Base-by-base conservation (phyloP, 352 stramenopile genomes). In the Globisporangium viniferum region DNA sequence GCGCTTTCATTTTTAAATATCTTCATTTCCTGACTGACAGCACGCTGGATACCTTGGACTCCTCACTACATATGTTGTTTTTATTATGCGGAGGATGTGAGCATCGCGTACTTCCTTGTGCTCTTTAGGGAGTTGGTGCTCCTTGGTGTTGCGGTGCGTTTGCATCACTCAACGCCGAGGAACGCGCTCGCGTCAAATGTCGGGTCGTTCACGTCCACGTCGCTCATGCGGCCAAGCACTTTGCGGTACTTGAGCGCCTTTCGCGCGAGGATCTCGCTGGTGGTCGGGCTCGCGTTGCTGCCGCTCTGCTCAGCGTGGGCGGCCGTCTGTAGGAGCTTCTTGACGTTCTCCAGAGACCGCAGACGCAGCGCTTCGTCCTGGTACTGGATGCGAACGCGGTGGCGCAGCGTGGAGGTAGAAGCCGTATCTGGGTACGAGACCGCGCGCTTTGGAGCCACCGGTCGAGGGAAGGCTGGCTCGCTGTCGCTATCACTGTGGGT, bases 361-460 rank as follows among this genome's bases (percentile, higher is more conserved):
- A 74, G 68, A n/a, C 76, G 78, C 41, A 78, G 73, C 24, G 70
- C 74, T 54, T 86, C 78, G 63, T 86, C 78, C 14, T 69, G 68
- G 57, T 83, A 84, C 66, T 64, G 75, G 20, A 83, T 72, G 3
- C 73, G 73, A 2, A 66, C 9, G 44, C 60, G 60, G 27, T 49
- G 18, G 29, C 15, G n/a, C 22, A 24, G 49, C 22, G 15, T 8
- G n/a, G n/a, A n/a, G n/a, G n/a, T n/a, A n/a, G n/a, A n/a, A 10
- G 49, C 24, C 2, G 27, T 7, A 1, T 22, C 10, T 15, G 48
- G 20, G 44, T 22, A 49, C 27, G 46, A 54, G 6, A 66, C 60
- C 22, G 49, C n/a, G 49, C 49, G 49, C n/a, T 27, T 24, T 1
- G 49, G 49, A 33, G 12, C 9, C 6, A 56, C 8, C 8, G 49